phyloP scores from a whole-genome alignment of 1,284 basidiomycete genomes.

The Earliella scabrosa region DNA sequence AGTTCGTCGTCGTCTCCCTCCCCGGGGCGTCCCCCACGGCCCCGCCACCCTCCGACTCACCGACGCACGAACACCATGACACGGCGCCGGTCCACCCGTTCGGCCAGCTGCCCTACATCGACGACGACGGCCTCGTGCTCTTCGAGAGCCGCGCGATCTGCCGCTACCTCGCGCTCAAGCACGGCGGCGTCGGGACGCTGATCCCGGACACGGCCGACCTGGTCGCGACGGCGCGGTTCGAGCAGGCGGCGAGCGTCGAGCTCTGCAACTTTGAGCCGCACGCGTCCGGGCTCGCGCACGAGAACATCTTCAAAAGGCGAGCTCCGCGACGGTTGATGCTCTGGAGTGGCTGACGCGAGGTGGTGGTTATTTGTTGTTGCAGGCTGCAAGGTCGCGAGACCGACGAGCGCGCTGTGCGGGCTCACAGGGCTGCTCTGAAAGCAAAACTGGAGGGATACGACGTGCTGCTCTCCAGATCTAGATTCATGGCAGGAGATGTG shows the following conservation, averaged over 20 bases:
- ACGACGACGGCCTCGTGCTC: conserved; percentile 50
- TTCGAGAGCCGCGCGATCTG: conserved; percentile 59
- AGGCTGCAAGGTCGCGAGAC: conserved; percentile 7
- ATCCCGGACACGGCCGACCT: conserved; percentile 36
- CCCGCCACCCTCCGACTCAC: no score
- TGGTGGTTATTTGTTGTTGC: no score
- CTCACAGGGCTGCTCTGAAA: conserved; percentile 30
- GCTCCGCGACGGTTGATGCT: no score
- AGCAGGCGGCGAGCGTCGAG: conserved; percentile 61
- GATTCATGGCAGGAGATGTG: conserved; percentile 53
- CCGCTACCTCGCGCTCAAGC: conserved; percentile 53
- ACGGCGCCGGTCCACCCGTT: conserved; percentile 64
- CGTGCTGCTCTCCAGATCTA: conserved; percentile 46
- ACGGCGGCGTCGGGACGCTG: conserved; percentile 40
- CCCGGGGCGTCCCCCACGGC: no score
- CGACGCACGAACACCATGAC: no score
- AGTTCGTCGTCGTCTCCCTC: conserved; percentile 48
- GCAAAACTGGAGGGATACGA: conserved; percentile 51
- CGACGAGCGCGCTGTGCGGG: conserved; percentile 18
- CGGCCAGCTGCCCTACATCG: conserved; percentile 66
- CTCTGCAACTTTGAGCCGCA: conserved; percentile 52
- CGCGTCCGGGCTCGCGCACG: conserved; percentile 42
- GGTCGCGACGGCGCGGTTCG: conserved; percentile 49
- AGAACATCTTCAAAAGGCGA: conserved; percentile 55
- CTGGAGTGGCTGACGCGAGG: no score